Conservation (phyloP, 116 monocot genomes). For the Zostera marina region DNA sequence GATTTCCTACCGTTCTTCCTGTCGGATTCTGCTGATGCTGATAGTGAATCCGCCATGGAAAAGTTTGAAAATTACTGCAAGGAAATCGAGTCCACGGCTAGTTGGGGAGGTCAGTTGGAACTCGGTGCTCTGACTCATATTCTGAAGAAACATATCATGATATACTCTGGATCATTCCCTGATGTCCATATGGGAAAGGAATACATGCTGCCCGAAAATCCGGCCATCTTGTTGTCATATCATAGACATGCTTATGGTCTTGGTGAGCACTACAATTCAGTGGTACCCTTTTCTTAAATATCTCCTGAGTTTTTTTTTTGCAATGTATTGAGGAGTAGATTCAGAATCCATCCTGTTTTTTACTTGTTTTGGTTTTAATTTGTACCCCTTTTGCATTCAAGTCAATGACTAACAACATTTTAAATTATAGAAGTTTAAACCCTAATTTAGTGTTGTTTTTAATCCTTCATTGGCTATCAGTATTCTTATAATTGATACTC, state of each 20-base stretch:
- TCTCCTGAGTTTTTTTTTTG: too few species aligned
- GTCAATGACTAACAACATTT: too few species aligned
- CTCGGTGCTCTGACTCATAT: conserved; percentile 76
- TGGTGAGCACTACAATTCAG: conserved; percentile 97
- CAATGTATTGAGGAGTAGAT: too few species aligned
- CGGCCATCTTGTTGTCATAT: conserved; percentile 70
- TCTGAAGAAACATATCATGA: conserved; percentile 58
- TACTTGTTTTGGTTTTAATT: too few species aligned
- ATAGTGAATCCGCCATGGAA: conserved; percentile 27
- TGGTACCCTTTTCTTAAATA: conserved; percentile 39
- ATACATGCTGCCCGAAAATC: conserved; percentile 30
- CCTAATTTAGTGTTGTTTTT: too few species aligned
- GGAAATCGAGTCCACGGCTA: conserved; percentile 70
- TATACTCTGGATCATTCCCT: conserved; percentile 85
- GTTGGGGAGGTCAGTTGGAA: conserved; percentile 96
- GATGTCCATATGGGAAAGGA: conserved; percentile 98
- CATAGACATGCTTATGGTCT: conserved; percentile 96
- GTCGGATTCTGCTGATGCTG: conserved; percentile 37
- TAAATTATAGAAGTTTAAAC: too few species aligned
- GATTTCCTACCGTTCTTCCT: conserved; percentile 92
- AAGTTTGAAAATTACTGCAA: conserved; percentile 66
- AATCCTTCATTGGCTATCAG: too few species aligned
- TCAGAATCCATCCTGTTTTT: too few species aligned
- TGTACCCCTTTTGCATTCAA: too few species aligned
- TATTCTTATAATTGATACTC: too few species aligned